Base-by-base conservation (phyloP, 1,284 basidiomycete species). In the Leucoagaricus sp. region DNA sequence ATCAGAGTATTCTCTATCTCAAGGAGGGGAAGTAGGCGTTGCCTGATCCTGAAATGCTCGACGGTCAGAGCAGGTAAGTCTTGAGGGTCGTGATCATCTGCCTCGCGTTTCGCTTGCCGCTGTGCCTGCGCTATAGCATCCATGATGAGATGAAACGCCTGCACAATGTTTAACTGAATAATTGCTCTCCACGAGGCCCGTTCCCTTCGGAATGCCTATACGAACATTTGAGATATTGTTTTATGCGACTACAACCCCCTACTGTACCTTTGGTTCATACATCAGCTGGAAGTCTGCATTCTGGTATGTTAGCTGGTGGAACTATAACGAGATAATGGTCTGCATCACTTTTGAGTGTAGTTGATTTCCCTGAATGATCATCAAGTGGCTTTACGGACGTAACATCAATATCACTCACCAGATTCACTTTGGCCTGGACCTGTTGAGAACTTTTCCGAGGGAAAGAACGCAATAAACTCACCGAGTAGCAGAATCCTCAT, bases 401-500 rank as follows among this genome's bases (percentile, higher is more conserved):
- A 23, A 10, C 42, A 54, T 10, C 33, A n/a, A 29, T 26, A 34
- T 58, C 33, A 60, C 76, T 55, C 69, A 87, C 87, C 87, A 62
- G 87, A 89, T 78, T 89, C 87, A 64, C 87, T 89, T 69, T 89
- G 87, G 17, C 87, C 87, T 89, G 59, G 21, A 52, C 19, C 9
- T 1, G 28, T 7, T 26, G 13, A 52, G 28, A 38, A 23, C 9
- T 28, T 36, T 23, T 21, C 23, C 42, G 19, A 41, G 6, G 36
- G 33, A 26, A 10, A 19, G 41, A 12, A 45, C 53, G 17, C 17
- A 21, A 29, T 33, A 12, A 26, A 67, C 79, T 63, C 65, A 87
- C 86, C 87, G 17, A 90, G 77, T 9, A 90, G 69, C 2, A 90
- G 73, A 28, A 90, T 79, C 68, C 88, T 89, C 61, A 88, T 73